These are phyloP conservation scores for Parmelia sp. DNA, from an alignment of 495 filamentous ascomycete species.

Conservation along the genomic window DNA sequence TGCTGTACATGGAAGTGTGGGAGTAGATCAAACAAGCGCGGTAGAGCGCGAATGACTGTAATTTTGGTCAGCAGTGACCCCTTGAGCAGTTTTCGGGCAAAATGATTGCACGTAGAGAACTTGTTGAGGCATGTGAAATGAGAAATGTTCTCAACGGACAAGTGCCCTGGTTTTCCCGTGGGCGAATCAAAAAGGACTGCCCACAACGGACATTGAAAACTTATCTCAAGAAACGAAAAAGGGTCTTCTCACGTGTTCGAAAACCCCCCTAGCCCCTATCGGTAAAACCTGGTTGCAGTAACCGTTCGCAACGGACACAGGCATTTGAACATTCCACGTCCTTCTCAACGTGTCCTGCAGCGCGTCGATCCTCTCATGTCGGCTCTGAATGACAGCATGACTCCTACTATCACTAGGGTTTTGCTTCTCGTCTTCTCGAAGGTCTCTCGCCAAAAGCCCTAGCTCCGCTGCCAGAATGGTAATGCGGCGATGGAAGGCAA, in stretches of 20 bases:
- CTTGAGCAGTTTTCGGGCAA: neutral
- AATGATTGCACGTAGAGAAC: neutral
- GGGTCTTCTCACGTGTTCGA: constrained; percentile 42
- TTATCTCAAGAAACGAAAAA: neutral
- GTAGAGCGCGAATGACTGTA: constrained; percentile 42
- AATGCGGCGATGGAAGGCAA: constrained; percentile 42
- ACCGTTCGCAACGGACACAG: constrained; percentile 15
- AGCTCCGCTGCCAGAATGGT: constrained; percentile 38
- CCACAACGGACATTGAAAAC: constrained; percentile 13
- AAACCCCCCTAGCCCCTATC: constrained; percentile 35
- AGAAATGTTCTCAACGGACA: neutral
- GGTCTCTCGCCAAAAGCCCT: constrained; percentile 37
- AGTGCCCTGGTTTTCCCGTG: neutral
- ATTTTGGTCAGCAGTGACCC: neutral
- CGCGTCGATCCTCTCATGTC: constrained; percentile 27
- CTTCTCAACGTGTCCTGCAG: constrained; percentile 37
- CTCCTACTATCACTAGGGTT: neutral
- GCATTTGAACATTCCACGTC: constrained; percentile 39
- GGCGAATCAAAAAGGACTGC: constrained; percentile 1
- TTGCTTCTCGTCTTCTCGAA: constrained; percentile 30
- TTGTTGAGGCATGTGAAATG: neutral
- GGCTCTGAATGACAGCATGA: constrained; percentile 22
- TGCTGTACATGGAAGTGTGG: constrained; percentile 45
- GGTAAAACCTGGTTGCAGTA: constrained; percentile 39
- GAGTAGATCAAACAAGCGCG: constrained; percentile 47